These are phyloP conservation scores for Parastagonospora avenae DNA, from an alignment of 2,329 filamentous ascomycete genomes.

Conservation along the genomic window DNA sequence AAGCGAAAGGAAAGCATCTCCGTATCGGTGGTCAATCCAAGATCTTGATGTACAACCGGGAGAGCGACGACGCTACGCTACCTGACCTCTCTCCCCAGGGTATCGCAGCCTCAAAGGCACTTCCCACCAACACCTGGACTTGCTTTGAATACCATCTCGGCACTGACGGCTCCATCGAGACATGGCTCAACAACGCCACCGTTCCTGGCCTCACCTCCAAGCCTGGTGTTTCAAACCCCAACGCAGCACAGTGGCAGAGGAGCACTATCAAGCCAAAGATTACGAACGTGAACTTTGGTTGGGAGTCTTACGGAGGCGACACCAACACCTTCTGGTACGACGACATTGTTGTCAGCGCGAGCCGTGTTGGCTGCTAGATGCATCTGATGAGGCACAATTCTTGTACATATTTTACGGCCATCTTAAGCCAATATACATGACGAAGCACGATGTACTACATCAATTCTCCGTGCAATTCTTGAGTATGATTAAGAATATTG, in stretches of 20 bases:
- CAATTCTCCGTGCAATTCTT: too few relatives aligned
- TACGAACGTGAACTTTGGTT: constrained; percentile 64
- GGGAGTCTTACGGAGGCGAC: constrained; percentile 67
- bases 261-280: constrained; percentile 58
- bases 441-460: too few relatives aligned
- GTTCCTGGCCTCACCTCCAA: constrained; percentile 59
- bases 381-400: background rate
- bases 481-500: too few relatives aligned
- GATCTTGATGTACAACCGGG: constrained; percentile 69
- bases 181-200: constrained; percentile 61
- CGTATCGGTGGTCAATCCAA: constrained; percentile 65
- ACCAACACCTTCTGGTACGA: constrained; percentile 69
- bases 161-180: constrained; percentile 63
- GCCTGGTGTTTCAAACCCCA: constrained; percentile 55
- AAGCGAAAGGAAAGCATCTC: constrained; percentile 63
- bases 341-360: constrained; percentile 58
- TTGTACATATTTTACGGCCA: constrained; percentile 1
- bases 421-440: too few relatives aligned
- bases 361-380: constrained; percentile 55
- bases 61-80: constrained; percentile 66
- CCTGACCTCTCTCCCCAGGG: constrained; percentile 65
- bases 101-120: constrained; percentile 59
- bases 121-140: constrained; percentile 59
- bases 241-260: constrained; percentile 60
- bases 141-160: constrained; percentile 68